Conservation (phyloP, 768 basidiomycete genomes). For the Tylopilus felleus region DNA sequence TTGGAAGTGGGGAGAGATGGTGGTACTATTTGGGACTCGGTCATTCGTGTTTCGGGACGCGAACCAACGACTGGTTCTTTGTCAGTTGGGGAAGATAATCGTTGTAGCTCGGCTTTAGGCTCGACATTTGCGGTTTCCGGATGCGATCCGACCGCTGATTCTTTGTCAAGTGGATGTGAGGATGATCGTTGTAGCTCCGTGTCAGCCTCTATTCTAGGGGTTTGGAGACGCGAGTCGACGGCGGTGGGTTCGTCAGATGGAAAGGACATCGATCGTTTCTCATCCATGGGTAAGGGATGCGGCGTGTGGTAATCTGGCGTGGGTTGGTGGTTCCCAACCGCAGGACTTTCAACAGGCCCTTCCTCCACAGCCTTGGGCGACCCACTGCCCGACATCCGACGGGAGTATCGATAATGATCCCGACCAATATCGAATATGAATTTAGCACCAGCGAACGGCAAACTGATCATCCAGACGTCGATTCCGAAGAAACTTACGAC, state of each 20-base stretch:
- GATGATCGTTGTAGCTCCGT: too few species aligned
- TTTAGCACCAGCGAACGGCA: constrained; percentile 77
- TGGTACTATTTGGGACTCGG: background rate
- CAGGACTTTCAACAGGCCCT: background rate
- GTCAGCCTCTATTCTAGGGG: background rate
- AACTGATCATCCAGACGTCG: constrained; percentile 81
- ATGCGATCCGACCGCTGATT: too few species aligned
- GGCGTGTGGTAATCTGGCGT: background rate
- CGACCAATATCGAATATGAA: constrained; percentile 62
- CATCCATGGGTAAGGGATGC: background rate
- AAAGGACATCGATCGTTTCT: background rate
- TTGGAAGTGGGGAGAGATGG: background rate
- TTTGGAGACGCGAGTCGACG: background rate
- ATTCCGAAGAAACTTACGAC: constrained; percentile 72
- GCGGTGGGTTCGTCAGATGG: background rate
- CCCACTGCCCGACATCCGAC: constrained; percentile 14
- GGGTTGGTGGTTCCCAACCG: background rate
- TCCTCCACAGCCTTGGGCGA: background rate
- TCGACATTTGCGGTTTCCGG: background rate
- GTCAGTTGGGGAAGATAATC: background rate
- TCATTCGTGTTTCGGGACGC: background rate
- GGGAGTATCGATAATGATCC: constrained; percentile 49
- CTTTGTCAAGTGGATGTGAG: too few species aligned
- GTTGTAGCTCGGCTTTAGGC: background rate
- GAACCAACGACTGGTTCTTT: background rate